Base-by-base conservation (phyloP, 2,329 filamentous ascomycete genomes). In the Colletotrichum abscissum region DNA sequence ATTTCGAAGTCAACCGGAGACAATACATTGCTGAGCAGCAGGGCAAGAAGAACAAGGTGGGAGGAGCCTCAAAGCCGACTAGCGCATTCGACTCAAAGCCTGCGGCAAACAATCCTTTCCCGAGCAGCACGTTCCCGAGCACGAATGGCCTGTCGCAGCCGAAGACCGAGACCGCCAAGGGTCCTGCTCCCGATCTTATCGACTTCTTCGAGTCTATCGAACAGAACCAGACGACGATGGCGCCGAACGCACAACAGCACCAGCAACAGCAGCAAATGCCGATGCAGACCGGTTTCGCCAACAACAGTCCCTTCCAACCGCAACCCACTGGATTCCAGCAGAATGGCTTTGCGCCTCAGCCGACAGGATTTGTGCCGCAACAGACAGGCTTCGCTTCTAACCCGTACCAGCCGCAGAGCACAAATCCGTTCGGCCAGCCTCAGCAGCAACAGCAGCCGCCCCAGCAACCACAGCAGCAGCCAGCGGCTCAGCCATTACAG, bases 131-230 rank as follows among this genome's bases (percentile, higher is more conserved):
- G 16, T 88, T 88, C 76, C 81, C 84, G 46, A 75, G 78, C 30
- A 80, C 83, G 5, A 85, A 84, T 66, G 79, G 79, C 49, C 77
- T 82, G 56, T 73, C 77, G 35, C 75, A 76, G 69, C 68, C 80
- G 30, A 88, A 88, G 76, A 83, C 88, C 8, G 85, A 84, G 75
- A 82, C 84, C 3, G 81, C 84, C 46, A 95, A 93, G 82, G 91
- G 89, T 2, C 91, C 92, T 33, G 92, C 90, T 77, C 91, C 92
- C 33, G 94, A 97, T 85, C 87, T 97, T 74, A 98, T 97, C 80
- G 97, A 96, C 85, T 98, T 97, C 83, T 98, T 98, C 81, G 96
- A 93, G 79, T 95, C 95, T 6, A 98, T 97, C 78, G 95, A 98
- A 79, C 92, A 95, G 80, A 95, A 95, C 76, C 95, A 97, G 81